Evolutionary conservation across 805 yeast genomes (phyloP), one percentile per base, ranked within the genome.

Genomic region (Blastobotrys parvus): DNA sequence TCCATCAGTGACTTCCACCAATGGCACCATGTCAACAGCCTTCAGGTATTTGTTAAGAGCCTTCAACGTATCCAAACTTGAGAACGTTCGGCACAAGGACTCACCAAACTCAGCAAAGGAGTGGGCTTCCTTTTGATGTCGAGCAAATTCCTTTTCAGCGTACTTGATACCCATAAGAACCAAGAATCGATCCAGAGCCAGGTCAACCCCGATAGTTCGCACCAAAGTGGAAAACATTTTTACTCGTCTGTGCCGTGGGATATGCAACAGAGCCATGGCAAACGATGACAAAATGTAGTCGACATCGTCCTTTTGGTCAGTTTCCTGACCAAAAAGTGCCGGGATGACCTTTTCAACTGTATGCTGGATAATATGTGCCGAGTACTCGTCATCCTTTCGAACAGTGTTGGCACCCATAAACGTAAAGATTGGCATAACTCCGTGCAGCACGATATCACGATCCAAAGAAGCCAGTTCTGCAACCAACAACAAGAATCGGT

Each of bases 391-490:
- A 61, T 92, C 98, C 64, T 92, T 96, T 56, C 95, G 81, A 41
- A 92, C 77, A 11, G 97, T 89, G 57, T 88, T 94, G 10, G 97
- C 95, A 46, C 98, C 98, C 97, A 92, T 92, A 56, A 92, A 92
- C 1, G 98, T 92, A 69, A 92, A 92, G 41, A 92, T 90, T n/a
- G 98, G 98, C 98, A 92, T 92, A 6, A 92, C 95, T 2, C 96
- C 84, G 64, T 92, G 97, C 42, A 92, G 68, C 22, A 92, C 88
- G 23, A 83, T 77, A 57, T 90, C 97, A 6, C 97, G 96, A 10
- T 90, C 84, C 44, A 92, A 65, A 0, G 87, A 70, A 0, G 97
- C 97, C 52, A 92, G 68, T 39, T 87, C 82, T 2, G 97, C 83
- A 52, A 92, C 79, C 21, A 92, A 90, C 45, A 90, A 67, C 46